Evolutionary conservation across 2,329 filamentous ascomycete genomes (phyloP).

Genomic region (Ambrosiella beaveri): DNA sequence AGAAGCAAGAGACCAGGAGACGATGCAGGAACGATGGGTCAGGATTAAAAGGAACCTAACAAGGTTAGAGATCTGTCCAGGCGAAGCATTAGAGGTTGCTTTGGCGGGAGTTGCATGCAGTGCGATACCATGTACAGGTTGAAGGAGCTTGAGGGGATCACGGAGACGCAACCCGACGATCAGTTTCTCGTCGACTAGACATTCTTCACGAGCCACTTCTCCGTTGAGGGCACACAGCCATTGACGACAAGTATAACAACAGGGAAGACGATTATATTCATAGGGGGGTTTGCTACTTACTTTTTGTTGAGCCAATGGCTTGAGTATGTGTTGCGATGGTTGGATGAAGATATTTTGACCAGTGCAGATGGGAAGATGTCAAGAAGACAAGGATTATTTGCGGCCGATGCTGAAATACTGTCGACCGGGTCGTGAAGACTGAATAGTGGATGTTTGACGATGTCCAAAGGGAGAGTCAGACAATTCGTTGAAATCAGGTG

Average conservation of each 20-base stretch:
- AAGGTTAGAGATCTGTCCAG: not conserved
- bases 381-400: too few relatives aligned
- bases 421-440: too few relatives aligned
- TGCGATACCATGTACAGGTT: conserved; percentile 3
- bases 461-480: too few relatives aligned
- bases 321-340: too few relatives aligned
- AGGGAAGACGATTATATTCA: too few relatives aligned
- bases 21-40: conserved; percentile 2
- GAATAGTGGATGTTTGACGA: too few relatives aligned
- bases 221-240: not conserved
- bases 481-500: too few relatives aligned
- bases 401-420: too few relatives aligned
- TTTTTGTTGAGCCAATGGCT: not conserved
- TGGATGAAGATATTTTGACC: too few relatives aligned
- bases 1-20: not conserved
- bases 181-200: not conserved
- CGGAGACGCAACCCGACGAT: conserved; percentile 1
- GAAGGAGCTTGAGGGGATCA: conserved; percentile 8
- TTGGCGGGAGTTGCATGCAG: conserved; percentile 1
- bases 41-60: conserved; percentile 4
- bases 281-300: not conserved
- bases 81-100: not conserved
- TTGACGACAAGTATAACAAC: not conserved
- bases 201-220: not conserved
- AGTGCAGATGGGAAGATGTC: too few relatives aligned